Percentiles rank a stretch among this genome's conserved stretches.
Conservation (phyloP, 176 grass and related monocot genomes). For the Rhynchospora pubera region DNA sequence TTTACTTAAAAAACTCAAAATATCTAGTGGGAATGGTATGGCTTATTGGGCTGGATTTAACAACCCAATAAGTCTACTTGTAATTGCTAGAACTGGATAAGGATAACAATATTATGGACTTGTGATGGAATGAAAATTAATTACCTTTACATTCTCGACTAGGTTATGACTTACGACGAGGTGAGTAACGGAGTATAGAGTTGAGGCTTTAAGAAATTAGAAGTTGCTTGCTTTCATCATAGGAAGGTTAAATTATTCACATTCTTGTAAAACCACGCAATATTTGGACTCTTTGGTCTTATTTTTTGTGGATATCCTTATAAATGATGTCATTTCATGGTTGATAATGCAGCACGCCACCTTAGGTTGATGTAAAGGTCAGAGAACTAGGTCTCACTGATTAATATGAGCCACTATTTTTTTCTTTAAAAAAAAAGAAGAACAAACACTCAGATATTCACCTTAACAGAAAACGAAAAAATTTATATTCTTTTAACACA, state of each 20-base stretch:
- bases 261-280: not conserved
- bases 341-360: not conserved
- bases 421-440: not conserved
- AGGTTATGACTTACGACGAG: not conserved
- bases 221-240: not conserved
- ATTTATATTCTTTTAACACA: not conserved
- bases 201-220: not conserved
- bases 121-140: not conserved
- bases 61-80: not conserved
- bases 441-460: not conserved
- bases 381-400: not conserved
- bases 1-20: not conserved
- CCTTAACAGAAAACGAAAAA: not conserved
- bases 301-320: not conserved
- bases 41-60: not conserved
- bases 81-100: not conserved
- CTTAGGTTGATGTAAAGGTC: not conserved
- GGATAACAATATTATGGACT: not conserved
- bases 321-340: not conserved
- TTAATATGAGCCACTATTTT: not conserved
- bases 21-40: not conserved
- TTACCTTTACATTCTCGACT: too few relatives aligned
- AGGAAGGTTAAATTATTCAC: not conserved
- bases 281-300: not conserved
- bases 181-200: not conserved